phyloP scores from a whole-genome alignment of 1,139 yeast species.

The Kazachstania sp. region DNA sequence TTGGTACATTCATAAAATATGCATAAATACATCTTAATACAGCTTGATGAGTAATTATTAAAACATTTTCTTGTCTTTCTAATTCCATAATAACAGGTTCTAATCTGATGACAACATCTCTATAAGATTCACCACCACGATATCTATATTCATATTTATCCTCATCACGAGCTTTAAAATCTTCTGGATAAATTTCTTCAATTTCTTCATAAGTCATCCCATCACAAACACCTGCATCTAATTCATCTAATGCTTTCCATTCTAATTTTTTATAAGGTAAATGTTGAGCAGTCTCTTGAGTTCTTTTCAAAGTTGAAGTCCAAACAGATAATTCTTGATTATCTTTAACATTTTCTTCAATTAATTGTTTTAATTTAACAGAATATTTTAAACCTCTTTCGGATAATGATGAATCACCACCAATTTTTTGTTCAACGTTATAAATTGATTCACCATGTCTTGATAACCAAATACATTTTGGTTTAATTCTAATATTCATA shows the following conservation, averaged over 20 bases:
- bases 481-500: slow-evolving; percentile 90
- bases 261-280: slow-evolving; percentile 76
- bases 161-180: slow-evolving; percentile 90
- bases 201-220: slow-evolving; percentile 89
- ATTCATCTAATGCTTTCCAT: slow-evolving; percentile 96
- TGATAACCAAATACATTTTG: slow-evolving; percentile 84
- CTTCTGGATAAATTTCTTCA: slow-evolving; percentile 79
- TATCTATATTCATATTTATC: slow-evolving; percentile 93
- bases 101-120: slow-evolving; percentile 86
- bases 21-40: slow-evolving; percentile 94
- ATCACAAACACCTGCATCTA: slow-evolving; percentile 97
- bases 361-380: slow-evolving; percentile 68
- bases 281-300: slow-evolving; percentile 85
- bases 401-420: slow-evolving; percentile 87
- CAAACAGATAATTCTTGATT: slow-evolving; percentile 72
- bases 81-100: slow-evolving; percentile 98
- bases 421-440: slow-evolving; percentile 88
- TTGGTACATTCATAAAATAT: slow-evolving; percentile 96
- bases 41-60: slow-evolving; percentile 96
- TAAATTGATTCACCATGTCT: slow-evolving; percentile 93
- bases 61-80: slow-evolving; percentile 91
- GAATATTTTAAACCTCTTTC: slow-evolving; percentile 86
- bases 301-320: slow-evolving; percentile 89
- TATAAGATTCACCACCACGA: slow-evolving; percentile 93
- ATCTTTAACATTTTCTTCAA: slow-evolving; percentile 64